phyloP scores from a whole-genome alignment of 352 stramenopile genomes.

The Phytophthora sansomeana region DNA sequence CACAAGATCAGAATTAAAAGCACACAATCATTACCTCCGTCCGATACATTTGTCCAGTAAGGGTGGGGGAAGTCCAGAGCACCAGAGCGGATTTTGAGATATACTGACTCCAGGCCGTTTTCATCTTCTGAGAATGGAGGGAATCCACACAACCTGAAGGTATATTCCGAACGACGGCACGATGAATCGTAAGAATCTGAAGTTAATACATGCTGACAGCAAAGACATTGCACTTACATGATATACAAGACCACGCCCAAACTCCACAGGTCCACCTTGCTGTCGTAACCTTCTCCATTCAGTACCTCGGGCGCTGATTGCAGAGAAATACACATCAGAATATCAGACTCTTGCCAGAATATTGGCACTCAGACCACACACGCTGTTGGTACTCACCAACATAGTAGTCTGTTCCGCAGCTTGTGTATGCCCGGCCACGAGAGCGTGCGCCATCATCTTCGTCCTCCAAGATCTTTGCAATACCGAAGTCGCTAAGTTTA shows the following conservation, averaged over 20 bases:
- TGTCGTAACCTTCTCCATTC: constrained; percentile 88
- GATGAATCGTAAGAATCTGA: too few relatives aligned
- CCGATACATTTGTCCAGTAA: constrained; percentile 90
- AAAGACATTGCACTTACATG: constrained; percentile 56
- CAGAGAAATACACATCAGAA: constrained; percentile 1
- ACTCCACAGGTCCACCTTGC: constrained; percentile 89
- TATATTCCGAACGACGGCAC: background rate
- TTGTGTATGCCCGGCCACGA: constrained; percentile 85
- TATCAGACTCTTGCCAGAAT: constrained; percentile 6
- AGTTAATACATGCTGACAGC: too few relatives aligned
- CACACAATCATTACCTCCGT: constrained; percentile 51
- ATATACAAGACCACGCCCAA: constrained; percentile 90
- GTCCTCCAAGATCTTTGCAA: constrained; percentile 86
- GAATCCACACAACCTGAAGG: constrained; percentile 75
- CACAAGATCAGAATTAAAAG: background rate
- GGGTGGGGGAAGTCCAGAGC: constrained; percentile 81
- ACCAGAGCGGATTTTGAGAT: constrained; percentile 85
- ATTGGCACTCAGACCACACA: background rate
- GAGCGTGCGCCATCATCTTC: constrained; percentile 76
- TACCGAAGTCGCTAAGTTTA: constrained; percentile 87
- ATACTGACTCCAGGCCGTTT: constrained; percentile 82
- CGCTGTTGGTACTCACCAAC: constrained; percentile 52
- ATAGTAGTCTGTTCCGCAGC: constrained; percentile 90
- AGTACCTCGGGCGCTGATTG: constrained; percentile 77
- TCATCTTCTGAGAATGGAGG: constrained; percentile 87